Conservation (phyloP, 129 eudicot species). For the Dittrichia graveolens region DNA sequence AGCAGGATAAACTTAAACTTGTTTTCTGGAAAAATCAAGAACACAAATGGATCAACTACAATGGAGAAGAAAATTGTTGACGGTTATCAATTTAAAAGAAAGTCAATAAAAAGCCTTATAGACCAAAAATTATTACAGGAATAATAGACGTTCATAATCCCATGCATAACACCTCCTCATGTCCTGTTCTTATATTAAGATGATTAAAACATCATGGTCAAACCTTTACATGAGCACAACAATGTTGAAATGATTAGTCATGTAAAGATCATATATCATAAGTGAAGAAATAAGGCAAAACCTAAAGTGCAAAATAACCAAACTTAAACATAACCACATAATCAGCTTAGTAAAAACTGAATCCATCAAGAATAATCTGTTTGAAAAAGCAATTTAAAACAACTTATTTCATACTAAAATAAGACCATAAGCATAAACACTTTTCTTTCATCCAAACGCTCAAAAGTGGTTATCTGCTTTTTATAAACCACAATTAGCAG, state of each 20-base stretch:
- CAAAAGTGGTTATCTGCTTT: too few relatives aligned
- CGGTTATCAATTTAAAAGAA: constrained; percentile 12
- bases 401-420: too few relatives aligned
- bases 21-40: background rate
- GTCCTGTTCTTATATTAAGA: background rate
- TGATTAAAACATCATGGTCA: background rate
- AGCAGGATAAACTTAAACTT: background rate
- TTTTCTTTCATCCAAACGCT: too few relatives aligned
- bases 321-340: too few relatives aligned
- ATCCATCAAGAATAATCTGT: too few relatives aligned
- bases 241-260: background rate
- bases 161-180: background rate
- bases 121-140: background rate
- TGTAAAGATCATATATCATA: background rate
- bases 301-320: background rate
- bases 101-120: background rate
- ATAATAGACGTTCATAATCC: constrained; percentile 8
- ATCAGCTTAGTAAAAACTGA: too few relatives aligned
- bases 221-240: constrained; percentile 4
- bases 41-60: constrained; percentile 29
- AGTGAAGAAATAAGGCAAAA: background rate
- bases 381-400: too few relatives aligned
- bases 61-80: background rate
- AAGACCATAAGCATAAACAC: too few relatives aligned
- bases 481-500: too few relatives aligned